Evolutionary conservation across 176 grass and related monocot species (phyloP).

Genomic region (Triticum turgidum): DNA sequence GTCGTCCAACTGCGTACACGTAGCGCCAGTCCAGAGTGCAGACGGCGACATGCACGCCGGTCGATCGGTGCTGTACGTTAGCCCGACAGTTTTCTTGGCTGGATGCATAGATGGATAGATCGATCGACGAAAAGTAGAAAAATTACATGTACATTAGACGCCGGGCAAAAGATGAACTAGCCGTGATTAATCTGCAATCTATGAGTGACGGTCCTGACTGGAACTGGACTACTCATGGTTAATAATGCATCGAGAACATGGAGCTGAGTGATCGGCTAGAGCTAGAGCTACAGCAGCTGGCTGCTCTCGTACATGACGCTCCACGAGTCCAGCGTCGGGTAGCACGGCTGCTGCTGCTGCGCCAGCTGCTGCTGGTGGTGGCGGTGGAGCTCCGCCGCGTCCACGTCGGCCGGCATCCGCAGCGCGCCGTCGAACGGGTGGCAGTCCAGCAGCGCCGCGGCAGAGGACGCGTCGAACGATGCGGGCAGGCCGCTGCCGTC

Average conservation of each 20-base stretch:
- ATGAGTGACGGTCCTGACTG: too few relatives aligned
- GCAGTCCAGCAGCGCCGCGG: neutral
- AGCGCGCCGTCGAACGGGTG: neutral
- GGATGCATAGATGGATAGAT: neutral
- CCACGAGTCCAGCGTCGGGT: constrained; percentile 71
- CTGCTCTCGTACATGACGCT: constrained; percentile 43
- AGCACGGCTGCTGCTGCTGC: constrained; percentile 40
- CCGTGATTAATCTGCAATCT: too few relatives aligned
- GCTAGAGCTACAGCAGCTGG: neutral
- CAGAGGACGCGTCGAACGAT: constrained; percentile 14
- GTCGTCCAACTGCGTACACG: neutral
- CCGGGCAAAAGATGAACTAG: neutral
- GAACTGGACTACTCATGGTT: neutral
- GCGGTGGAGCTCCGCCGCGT: neutral
- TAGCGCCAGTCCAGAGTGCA: neutral
- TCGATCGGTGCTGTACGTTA: neutral
- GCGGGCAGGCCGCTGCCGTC: neutral
- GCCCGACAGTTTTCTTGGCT: too few relatives aligned
- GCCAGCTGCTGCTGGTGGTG: neutral
- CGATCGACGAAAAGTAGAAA: neutral
- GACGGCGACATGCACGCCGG: neutral
- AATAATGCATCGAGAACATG: neutral
- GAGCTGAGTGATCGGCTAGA: neutral
- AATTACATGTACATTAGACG: neutral
- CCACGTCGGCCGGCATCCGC: neutral